Percentiles rank a stretch among this genome's conserved stretches.
phyloP scores from a whole-genome alignment of 164 flowering plant genomes.

The Kingdonia uniflora region DNA sequence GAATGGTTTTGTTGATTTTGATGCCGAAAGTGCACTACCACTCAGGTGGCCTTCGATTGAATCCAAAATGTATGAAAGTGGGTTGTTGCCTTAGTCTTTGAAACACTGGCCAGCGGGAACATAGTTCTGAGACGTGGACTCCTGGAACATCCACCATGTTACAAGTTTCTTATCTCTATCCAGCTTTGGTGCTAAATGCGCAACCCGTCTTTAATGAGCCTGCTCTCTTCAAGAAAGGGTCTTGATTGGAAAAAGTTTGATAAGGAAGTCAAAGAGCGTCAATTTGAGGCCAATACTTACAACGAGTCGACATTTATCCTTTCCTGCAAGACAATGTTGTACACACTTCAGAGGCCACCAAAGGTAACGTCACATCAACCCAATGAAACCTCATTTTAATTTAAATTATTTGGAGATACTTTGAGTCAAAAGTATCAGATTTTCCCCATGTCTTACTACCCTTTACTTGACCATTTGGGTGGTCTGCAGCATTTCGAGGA shows the following conservation, averaged over 20 bases:
- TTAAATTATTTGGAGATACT: too few species aligned
- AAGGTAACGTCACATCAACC: slow-evolving; percentile 32
- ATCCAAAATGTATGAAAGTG: slow-evolving; percentile 72
- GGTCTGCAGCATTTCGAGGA: slow-evolving; percentile 70
- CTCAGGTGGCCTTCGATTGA: slow-evolving; percentile 65
- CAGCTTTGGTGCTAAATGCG: slow-evolving; percentile 74
- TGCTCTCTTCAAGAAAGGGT: slow-evolving; percentile 28
- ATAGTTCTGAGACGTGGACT: slow-evolving; percentile 51
- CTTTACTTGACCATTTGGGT: background rate
- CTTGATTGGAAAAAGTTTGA: slow-evolving; percentile 18
- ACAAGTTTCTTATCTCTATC: slow-evolving; percentile 79
- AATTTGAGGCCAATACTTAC: slow-evolving; percentile 36
- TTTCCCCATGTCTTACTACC: too few species aligned
- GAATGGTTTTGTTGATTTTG: too few species aligned
- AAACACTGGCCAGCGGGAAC: slow-evolving; percentile 60
- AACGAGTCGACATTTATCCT: slow-evolving; percentile 54
- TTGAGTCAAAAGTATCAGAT: too few species aligned
- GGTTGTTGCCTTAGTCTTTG: slow-evolving; percentile 90
- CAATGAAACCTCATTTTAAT: too few species aligned
- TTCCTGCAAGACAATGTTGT: slow-evolving; percentile 63
- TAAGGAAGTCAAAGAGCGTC: slow-evolving; percentile 20
- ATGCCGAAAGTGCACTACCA: slow-evolving; percentile 53
- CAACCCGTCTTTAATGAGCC: slow-evolving; percentile 89
- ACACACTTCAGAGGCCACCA: slow-evolving; percentile 56
- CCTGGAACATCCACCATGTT: slow-evolving; percentile 64